Base-by-base conservation (phyloP, 371 early-diverging fungal genomes). In the Coemansia sp. region DNA sequence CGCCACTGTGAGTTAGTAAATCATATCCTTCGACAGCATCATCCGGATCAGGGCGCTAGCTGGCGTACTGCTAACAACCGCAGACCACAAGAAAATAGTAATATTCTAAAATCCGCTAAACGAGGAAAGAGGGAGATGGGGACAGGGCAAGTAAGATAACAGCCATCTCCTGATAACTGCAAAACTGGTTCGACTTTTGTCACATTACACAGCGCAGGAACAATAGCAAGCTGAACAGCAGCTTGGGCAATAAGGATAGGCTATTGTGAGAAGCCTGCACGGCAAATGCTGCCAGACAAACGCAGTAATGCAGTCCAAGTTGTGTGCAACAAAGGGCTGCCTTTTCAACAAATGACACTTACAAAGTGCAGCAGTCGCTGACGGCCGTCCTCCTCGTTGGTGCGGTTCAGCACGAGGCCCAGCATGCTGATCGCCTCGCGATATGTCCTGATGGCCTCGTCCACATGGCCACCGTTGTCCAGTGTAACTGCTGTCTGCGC, bases 351-450 rank as follows among this genome's bases (percentile, higher is more conserved):
- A 40, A 37, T 29, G 45, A 29, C 52, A 80, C 80, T 80, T 80
- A 80, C 80, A 66, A 80, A 80, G 63, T 80, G 80, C 55, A 69
- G 54, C 14, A 80, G 73, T 13, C 81, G 77, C 61, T 75, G 72
- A 14, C 75, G 73, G 34, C 81, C 78, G 31, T 80, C 80, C 39
- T 81, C 77, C 39, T 80, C 80, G 58, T 63, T 70, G 7, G 80
- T 80, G 60, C 81, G 82, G 61, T 69, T 64, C 37, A 80, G 61
- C 55, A 80, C 80, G 13, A 80, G 68, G 6, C 80, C 78, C 18
- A 80, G 81, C 72, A 81, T 80, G 67, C 79, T 81, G 47, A 80
- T 77, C 14, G 80, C 80, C 60, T 80, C 80, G 50, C 69, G 63
- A 61, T 80, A 80, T 6, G 81, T 76, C 37, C 76, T 63, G 31